Evolutionary conservation across 495 filamentous ascomycete species (phyloP).

Genomic region (Letharia lupina): DNA sequence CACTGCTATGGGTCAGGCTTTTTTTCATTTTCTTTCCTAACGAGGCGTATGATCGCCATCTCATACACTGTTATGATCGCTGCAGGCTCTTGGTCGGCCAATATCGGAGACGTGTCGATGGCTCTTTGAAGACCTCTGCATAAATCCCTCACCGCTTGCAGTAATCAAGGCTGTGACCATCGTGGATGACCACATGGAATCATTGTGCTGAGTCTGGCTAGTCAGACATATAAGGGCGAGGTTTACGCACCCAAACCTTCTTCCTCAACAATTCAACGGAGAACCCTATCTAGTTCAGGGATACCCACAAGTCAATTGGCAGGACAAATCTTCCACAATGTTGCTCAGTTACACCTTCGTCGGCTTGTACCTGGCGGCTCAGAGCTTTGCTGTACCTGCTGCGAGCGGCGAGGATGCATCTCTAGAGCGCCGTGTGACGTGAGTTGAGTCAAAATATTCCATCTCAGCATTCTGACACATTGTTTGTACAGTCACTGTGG

Average conservation of each 20-base stretch:
- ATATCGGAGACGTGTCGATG: too few species aligned
- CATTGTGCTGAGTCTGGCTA: background rate
- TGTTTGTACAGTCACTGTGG: constrained; percentile 20
- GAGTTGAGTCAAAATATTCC: background rate
- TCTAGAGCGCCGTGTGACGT: constrained; percentile 9
- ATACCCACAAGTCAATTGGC: background rate
- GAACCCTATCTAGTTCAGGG: background rate
- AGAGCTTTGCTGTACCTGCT: constrained; percentile 4
- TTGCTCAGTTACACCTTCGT: constrained; percentile 2
- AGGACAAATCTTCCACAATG: background rate
- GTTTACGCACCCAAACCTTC: background rate
- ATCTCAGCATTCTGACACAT: background rate
- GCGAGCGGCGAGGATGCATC: background rate
- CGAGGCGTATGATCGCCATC: too few species aligned
- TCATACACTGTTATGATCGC: too few species aligned
- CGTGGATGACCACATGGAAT: background rate
- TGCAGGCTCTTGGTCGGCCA: too few species aligned
- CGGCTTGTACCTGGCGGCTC: constrained; percentile 2
- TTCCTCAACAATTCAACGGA: background rate
- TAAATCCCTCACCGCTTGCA: too few species aligned
- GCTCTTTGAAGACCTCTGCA: too few species aligned
- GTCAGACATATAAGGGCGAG: background rate
- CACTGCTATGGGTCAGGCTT: too few species aligned
- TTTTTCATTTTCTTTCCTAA: too few species aligned
- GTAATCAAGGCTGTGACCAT: too few species aligned